Conservation (phyloP, 2,329 filamentous ascomycete genomes). For the Plenodomus tracheiphilus region DNA sequence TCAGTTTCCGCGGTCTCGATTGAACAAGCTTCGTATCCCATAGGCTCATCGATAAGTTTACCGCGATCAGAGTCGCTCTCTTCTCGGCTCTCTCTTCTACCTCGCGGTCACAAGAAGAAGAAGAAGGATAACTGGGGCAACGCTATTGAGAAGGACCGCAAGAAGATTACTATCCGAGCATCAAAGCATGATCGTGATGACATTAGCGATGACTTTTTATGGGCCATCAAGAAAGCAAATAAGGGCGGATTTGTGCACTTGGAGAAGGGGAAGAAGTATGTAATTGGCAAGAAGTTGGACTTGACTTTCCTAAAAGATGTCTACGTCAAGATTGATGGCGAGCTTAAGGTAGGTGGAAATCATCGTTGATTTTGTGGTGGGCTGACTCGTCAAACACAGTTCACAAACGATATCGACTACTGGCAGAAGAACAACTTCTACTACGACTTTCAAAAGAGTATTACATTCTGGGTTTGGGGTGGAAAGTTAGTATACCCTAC, state of each 20-base stretch:
- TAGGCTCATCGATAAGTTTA: slow-evolving; percentile 19
- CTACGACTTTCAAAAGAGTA: slow-evolving; percentile 57
- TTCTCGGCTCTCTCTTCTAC: slow-evolving; percentile 10
- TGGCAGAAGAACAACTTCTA: slow-evolving; percentile 57
- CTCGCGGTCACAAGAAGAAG: slow-evolving; percentile 11
- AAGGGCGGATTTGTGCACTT: slow-evolving; percentile 61
- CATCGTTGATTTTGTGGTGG: background rate
- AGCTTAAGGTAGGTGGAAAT: slow-evolving; percentile 45
- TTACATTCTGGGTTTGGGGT: slow-evolving; percentile 68
- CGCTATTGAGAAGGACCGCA: slow-evolving; percentile 42
- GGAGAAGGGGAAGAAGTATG: slow-evolving; percentile 57
- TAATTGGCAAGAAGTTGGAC: slow-evolving; percentile 63
- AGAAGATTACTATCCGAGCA: slow-evolving; percentile 56
- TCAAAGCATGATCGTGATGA: slow-evolving; percentile 61
- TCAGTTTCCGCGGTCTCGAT: slow-evolving; percentile 16
- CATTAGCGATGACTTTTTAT: slow-evolving; percentile 59
- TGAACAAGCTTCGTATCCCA: slow-evolving; percentile 14
- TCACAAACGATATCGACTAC: slow-evolving; percentile 53
- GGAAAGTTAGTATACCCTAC: slow-evolving; percentile 48
- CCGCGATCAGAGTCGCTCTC: slow-evolving; percentile 3
- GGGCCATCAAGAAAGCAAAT: slow-evolving; percentile 60
- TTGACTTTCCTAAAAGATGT: slow-evolving; percentile 62
- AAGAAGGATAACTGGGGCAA: slow-evolving; percentile 38
- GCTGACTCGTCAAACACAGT: slow-evolving; percentile 32
- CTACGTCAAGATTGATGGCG: slow-evolving; percentile 62